phyloP scores from a whole-genome alignment of 2,329 filamentous ascomycete genomes.

The Hypoxylon sp. region DNA sequence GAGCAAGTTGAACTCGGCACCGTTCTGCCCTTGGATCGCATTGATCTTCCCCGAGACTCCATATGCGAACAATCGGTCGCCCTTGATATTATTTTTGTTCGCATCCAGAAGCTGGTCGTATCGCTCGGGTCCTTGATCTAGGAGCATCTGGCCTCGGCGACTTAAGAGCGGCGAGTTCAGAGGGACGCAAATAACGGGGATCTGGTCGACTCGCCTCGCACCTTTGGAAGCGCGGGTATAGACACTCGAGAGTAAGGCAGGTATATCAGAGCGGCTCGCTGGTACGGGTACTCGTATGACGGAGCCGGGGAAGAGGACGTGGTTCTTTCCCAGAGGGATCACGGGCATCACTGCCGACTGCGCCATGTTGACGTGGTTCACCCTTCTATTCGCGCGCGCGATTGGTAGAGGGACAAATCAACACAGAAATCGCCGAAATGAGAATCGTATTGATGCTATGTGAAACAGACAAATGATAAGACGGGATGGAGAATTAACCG shows the following conservation, averaged over 20 bases:
- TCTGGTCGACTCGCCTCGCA: slow-evolving; percentile 72
- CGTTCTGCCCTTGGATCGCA: slow-evolving; percentile 80
- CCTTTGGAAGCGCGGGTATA: slow-evolving; percentile 82
- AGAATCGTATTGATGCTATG: slow-evolving; percentile 21
- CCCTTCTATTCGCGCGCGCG: slow-evolving; percentile 29
- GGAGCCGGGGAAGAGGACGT: slow-evolving; percentile 87
- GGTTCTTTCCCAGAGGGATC: slow-evolving; percentile 83
- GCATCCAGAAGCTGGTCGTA: slow-evolving; percentile 63
- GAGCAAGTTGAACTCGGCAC: slow-evolving; percentile 82
- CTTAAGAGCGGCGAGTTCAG: slow-evolving; percentile 81
- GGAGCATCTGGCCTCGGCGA: slow-evolving; percentile 79
- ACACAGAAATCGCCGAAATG: slow-evolving; percentile 1
- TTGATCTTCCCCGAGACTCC: slow-evolving; percentile 85
- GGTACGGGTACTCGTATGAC: slow-evolving; percentile 87
- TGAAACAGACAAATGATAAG: slow-evolving; percentile 15
- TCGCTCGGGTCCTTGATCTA: slow-evolving; percentile 72
- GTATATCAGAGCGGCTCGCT: slow-evolving; percentile 84
- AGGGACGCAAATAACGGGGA: slow-evolving; percentile 90
- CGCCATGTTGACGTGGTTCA: slow-evolving; percentile 48
- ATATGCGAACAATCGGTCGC: slow-evolving; percentile 82
- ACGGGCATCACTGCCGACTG: slow-evolving; percentile 73
- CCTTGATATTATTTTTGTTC: slow-evolving; percentile 71
- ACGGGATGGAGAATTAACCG: slow-evolving; percentile 9
- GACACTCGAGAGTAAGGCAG: slow-evolving; percentile 86
- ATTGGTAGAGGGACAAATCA: slow-evolving; percentile 12